These are phyloP conservation scores for Chlorella sp. DNA, from an alignment of 139 green algal species.

Conservation along the genomic window DNA sequence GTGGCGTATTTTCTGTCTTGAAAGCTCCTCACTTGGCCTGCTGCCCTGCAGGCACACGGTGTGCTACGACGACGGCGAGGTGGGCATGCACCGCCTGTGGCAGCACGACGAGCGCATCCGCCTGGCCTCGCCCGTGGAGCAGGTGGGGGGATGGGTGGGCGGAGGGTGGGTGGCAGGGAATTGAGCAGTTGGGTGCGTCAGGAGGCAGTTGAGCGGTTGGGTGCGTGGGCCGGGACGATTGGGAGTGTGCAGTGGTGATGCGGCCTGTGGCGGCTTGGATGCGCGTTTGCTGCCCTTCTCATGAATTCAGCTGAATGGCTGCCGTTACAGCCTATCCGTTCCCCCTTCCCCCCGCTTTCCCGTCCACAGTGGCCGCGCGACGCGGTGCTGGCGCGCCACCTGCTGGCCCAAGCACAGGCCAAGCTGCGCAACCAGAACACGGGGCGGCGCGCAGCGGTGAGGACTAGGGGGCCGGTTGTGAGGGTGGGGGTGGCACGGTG, in stretches of 20 bases:
- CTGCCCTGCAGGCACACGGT: conserved; percentile 72
- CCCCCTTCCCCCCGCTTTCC: too few relatives aligned
- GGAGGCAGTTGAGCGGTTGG: too few relatives aligned
- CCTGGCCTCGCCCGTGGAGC: conserved; percentile 33
- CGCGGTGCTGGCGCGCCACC: background rate
- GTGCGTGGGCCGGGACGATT: too few relatives aligned
- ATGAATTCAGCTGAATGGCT: too few relatives aligned
- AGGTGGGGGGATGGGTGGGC: too few relatives aligned
- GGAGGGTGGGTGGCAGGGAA: background rate
- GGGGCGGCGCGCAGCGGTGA: background rate
- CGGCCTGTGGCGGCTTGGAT: too few relatives aligned
- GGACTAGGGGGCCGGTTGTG: background rate
- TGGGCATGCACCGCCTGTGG: conserved; percentile 58
- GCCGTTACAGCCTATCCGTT: too few relatives aligned
- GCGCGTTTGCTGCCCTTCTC: too few relatives aligned
- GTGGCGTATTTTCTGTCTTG: too few relatives aligned
- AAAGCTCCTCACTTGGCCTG: too few relatives aligned
- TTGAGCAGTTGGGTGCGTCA: background rate
- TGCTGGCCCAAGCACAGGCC: conserved; percentile 13
- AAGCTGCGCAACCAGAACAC: background rate
- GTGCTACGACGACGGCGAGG: conserved; percentile 82
- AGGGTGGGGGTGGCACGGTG: too few relatives aligned
- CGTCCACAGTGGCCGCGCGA: conserved; percentile 4
- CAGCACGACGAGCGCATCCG: conserved; percentile 58
- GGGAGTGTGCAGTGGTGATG: too few relatives aligned